Base-by-base conservation (phyloP, 2,329 filamentous ascomycete species). In the Phialophora chinensis region DNA sequence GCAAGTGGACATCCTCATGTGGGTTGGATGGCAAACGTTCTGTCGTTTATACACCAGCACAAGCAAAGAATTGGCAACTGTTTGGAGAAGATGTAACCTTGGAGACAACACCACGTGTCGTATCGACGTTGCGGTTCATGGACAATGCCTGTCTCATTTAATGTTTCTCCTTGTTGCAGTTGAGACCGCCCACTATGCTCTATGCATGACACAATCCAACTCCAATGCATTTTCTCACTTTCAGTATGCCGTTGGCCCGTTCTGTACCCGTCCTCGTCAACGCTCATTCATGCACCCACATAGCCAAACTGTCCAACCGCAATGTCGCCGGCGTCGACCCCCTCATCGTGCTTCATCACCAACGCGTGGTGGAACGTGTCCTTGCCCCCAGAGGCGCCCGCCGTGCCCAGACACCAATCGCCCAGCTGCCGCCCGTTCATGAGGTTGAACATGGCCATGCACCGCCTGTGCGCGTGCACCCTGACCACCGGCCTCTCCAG, bases 331-430 rank as follows among this genome's bases (percentile, higher is more conserved):
- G 20, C n/a, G 17, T 50, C 44, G 44, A 23, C 12, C 10, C 0
- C 8, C 20, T 11, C 20, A 50, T 50, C 25, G 47, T 50, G 20
- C 8, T 50, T 5, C 47, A 4, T 50, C n/a, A 2, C 5, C n/a
- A 12, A 25, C 25, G 7, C 47, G 17, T 17, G 38, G 17, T 17
- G 12, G 38, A 42, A 59, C 20, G 56, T 59, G 14, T 59, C 56
- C 23, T 6, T 14, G 10, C 65, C 56, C n/a, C 66, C 62, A 27
- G 10, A 31, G 2, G 52, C 62, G 1, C 66, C 66, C 14, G 38
- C 35, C 2, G 52, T 65, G 20, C 42, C 47, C 20, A 23, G 27
- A 7, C 44, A 23, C 58, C 58, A 68, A 2, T 23, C 44, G 14
- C 42, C 50, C 20, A 66, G 50, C 3, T 31, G n/a, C 1, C 23